Evolutionary conservation across 495 filamentous ascomycete species (phyloP).

Genomic region (Beverwykella pulmonaria): DNA sequence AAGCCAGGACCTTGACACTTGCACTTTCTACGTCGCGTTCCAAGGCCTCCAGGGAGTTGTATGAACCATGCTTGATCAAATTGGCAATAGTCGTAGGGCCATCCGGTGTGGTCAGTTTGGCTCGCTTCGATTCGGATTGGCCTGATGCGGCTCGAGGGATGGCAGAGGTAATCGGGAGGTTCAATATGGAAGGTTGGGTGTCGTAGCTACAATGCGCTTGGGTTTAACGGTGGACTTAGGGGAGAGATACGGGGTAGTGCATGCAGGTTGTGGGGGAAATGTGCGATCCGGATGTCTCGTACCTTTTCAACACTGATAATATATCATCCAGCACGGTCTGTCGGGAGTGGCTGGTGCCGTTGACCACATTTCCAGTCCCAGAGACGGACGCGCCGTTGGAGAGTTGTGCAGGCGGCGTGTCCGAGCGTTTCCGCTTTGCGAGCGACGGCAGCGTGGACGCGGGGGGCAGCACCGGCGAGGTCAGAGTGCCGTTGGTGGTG

Average conservation of each 20-base stretch:
- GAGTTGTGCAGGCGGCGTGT: conserved; percentile 19
- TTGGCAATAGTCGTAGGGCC: conserved; percentile 15
- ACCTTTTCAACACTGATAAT: conserved; percentile 38
- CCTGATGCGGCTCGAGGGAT: conserved; percentile 19
- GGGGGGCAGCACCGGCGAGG: conserved; percentile 34
- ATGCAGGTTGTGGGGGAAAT: not conserved
- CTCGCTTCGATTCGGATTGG: conserved; percentile 44
- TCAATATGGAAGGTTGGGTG: conserved; percentile 44
- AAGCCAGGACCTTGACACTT: conserved; percentile 13
- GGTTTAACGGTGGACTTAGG: conserved; percentile 8
- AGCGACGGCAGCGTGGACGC: conserved; percentile 38
- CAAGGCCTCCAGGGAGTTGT: conserved; percentile 32
- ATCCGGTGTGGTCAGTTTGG: conserved; percentile 37
- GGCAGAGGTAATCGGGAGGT: conserved; percentile 24
- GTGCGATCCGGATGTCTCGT: not conserved
- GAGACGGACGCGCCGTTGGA: conserved; percentile 33
- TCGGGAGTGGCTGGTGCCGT: conserved; percentile 6
- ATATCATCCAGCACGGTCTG: conserved; percentile 37
- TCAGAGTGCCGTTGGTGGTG: conserved; percentile 41
- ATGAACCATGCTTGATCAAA: conserved; percentile 24
- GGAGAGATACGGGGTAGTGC: not conserved
- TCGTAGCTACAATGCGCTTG: conserved; percentile 38
- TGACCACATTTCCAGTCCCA: not conserved
- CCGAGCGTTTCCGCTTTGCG: conserved; percentile 42
- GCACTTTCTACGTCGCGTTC: conserved; percentile 34